phyloP scores from a whole-genome alignment of 257 asterid species.

The Plantago major region DNA sequence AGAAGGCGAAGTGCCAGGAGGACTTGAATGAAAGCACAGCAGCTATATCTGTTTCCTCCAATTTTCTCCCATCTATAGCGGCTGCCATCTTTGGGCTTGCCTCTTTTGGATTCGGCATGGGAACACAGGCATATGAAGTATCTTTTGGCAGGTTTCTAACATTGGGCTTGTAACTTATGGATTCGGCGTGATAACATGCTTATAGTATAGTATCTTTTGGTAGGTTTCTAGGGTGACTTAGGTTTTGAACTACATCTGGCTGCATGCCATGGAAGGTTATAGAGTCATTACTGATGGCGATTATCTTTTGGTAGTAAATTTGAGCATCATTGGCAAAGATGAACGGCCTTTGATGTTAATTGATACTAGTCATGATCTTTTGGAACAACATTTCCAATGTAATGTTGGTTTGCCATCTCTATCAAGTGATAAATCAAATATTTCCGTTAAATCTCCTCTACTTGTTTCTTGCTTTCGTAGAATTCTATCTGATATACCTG shows the following conservation, averaged over 20 bases:
- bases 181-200: neutral
- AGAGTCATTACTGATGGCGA: neutral
- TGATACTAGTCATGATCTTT: neutral
- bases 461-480: too few relatives aligned
- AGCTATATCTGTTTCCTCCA: too few relatives aligned
- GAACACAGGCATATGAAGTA: too few relatives aligned
- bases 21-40: too few relatives aligned
- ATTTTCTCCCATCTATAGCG: too few relatives aligned
- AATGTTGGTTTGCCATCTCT: neutral
- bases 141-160: neutral
- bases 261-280: neutral
- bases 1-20: too few relatives aligned
- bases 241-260: neutral
- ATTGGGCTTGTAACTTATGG: conserved; percentile 1
- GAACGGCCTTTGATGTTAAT: neutral
- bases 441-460: neutral
- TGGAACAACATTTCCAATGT: neutral
- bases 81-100: too few relatives aligned
- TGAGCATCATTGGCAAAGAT: neutral
- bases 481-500: too few relatives aligned
- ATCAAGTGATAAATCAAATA: neutral
- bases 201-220: neutral
- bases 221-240: neutral
- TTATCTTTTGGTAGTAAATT: neutral
- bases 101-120: too few relatives aligned